Percentiles rank a stretch among this genome's conserved stretches.
Conservation (phyloP, 106 monocot species). For the Phalaenopsis aphrodite region DNA sequence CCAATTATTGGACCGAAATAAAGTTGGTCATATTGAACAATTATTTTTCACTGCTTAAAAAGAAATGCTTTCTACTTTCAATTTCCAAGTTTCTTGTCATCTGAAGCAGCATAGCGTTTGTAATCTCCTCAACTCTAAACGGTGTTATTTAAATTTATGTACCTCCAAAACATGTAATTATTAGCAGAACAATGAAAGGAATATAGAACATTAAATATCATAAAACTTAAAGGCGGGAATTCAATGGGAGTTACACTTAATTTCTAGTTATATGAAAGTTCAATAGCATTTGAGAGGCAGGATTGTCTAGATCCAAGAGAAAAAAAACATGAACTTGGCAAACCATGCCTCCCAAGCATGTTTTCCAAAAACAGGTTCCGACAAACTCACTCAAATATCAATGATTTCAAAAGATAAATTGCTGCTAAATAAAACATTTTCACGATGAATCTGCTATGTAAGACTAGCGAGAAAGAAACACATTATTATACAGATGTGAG, state of each 20-base stretch:
- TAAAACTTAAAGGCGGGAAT: not conserved
- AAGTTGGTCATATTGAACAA: too few species aligned
- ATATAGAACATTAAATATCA: too few species aligned
- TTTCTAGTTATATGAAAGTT: not conserved
- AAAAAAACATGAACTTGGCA: too few species aligned
- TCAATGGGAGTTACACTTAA: not conserved
- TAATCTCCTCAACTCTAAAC: too few species aligned
- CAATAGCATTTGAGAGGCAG: not conserved
- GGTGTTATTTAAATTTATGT: too few species aligned
- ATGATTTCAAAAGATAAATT: not conserved
- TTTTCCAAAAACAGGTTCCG: not conserved
- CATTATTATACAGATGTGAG: not conserved
- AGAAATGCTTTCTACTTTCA: too few species aligned
- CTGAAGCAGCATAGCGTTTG: too few species aligned
- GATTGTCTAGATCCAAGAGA: not conserved
- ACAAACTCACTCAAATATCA: not conserved
- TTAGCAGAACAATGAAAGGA: too few species aligned
- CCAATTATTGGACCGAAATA: too few species aligned
- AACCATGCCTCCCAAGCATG: not conserved
- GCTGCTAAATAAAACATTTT: not conserved
- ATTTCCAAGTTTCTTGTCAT: too few species aligned
- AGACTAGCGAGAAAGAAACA: not conserved
- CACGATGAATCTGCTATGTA: not conserved
- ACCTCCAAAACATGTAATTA: too few species aligned
- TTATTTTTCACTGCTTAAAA: too few species aligned